Conservation (phyloP, 495 filamentous ascomycete genomes). For the Durotheca rogersii region DNA sequence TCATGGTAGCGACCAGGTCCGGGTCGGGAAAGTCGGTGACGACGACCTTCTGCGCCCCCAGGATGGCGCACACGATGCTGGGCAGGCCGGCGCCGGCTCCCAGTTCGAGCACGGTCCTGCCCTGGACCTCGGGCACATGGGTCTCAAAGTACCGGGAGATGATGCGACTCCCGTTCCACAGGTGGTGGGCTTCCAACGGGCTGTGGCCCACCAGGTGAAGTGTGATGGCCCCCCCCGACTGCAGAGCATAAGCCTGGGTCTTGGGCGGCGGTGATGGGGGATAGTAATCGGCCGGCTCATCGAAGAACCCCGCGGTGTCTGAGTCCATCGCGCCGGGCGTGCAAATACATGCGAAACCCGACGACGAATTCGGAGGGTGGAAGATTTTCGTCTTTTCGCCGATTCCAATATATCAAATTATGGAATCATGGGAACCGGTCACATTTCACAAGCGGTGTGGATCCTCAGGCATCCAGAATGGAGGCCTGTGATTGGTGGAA, state of each 20-base stretch:
- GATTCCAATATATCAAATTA: too few relatives aligned
- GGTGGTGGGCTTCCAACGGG: conserved; percentile 85
- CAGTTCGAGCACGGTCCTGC: conserved; percentile 77
- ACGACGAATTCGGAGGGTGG: not conserved
- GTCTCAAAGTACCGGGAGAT: conserved; percentile 76
- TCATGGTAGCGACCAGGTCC: conserved; percentile 74
- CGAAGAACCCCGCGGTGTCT: conserved; percentile 61
- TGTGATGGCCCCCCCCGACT: conserved; percentile 62
- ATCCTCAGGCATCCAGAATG: too few relatives aligned
- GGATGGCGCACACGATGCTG: conserved; percentile 70
- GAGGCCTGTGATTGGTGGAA: too few relatives aligned
- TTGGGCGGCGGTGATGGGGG: conserved; percentile 68
- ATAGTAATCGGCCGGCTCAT: conserved; percentile 78
- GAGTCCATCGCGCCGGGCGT: conserved; percentile 17
- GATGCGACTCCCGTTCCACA: conserved; percentile 84
- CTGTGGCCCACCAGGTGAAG: conserved; percentile 86
- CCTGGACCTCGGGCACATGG: conserved; percentile 56
- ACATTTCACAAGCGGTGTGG: too few relatives aligned
- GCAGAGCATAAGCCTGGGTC: conserved; percentile 65
- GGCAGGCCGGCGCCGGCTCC: conserved; percentile 88
- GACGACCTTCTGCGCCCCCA: conserved; percentile 68
- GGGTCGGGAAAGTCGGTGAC: conserved; percentile 88
- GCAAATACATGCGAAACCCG: not conserved
- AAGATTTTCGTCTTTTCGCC: too few relatives aligned
- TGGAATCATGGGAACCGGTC: too few relatives aligned